Base-by-base conservation (phyloP, 192 early-diverging fungal genomes). In the Spinellus fusiger region DNA sequence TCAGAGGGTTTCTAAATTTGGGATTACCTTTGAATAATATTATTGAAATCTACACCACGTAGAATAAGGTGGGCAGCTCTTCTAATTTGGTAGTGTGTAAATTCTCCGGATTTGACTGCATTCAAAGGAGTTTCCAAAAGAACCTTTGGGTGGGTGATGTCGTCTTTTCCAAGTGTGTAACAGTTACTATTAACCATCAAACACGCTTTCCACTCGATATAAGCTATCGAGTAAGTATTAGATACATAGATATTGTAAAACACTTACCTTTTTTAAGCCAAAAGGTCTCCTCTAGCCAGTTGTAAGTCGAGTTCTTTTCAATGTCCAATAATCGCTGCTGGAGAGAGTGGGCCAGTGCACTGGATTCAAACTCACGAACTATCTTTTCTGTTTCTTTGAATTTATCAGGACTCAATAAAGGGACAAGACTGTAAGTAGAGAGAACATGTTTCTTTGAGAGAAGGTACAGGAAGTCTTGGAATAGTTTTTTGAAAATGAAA, bases 151-250 rank as follows among this genome's bases (percentile, higher is more conserved):
- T 84, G 83, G 56, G 73, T 62, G 3, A 67, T 57, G 59, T 91
- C 90, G 59, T 89, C 84, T 6, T 70, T 65, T 61, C 82, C 71
- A n/a, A 88, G 40, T 25, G 93, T 81, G 64, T 85, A 93, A 84
- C 91, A 96, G 76, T 93, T 92, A 49, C 88, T 90, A 77, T 96
- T 92, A 59, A 96, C 80, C 60, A 92, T 70, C 26, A 93, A 55
- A 12, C 84, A 73, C 47, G 90, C 91, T 13, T 93, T 78, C 91
- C 90, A 94, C 23, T 80, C 75, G 49, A 88, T 82, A 70, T 92
- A 93, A 8, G 92, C 89, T 26, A 67, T 74, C 46, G 16, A 49
- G 18, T 5, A 44, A 58, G 16, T 33, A 6, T 7, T 33, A 44
- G 12, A n/a, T 6, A n/a, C n/a, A 53, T 5, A 25, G 20, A 29